Base-by-base conservation (phyloP, 805 yeast genomes). In the Cyberlindnera bimundalis region DNA sequence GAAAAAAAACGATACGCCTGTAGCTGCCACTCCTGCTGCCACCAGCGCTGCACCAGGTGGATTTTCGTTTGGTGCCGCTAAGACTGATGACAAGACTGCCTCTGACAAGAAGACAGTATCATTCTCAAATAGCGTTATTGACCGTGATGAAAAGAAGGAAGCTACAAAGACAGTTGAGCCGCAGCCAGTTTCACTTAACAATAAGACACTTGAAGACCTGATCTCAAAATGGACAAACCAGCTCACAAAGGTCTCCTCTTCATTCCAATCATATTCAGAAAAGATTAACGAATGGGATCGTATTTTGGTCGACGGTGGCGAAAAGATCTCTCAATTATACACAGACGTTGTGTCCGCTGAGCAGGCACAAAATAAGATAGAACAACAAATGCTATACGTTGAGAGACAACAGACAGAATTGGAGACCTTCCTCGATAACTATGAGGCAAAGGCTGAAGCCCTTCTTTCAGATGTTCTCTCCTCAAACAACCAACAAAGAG, bases 221-320 rank as follows among this genome's bases (percentile, higher is more conserved):
- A 84, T 93, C 31, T 77, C 89, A 12, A 89, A 84, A 62, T 93
- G 99, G 99, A 84, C 97, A 0, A 78, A 79, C 41, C 95, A 93
- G 51, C 65, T 93, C 44, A 71, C 91, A 2, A 72, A 76, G 12
- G 79, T 93, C 1, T 76, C 91, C 2, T 71, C 74, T 19, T 81
- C 85, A 27, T 93, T 90, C 64, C 82, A 81, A 43, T 64, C 71
- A 11, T 91, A 87, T 59, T 80, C 96, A 8, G 67, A 71, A 18
- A 83, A 82, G 45, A 79, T 91, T 16, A 79, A 82, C 46, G 73
- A 74, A 38, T 93, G 98, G 97, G 99, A 93, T 61, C 75, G 77
- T 47, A 77, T 81, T 14, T 70, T 93, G 33, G 90, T 88, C 10
- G 76, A 79, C 26, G 90, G 95, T 37, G 95, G 96, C 11, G 90